Evolutionary conservation across 116 monocot genomes (phyloP), one percentile per base, ranked within the genome.

Genomic region (Zostera marina): DNA sequence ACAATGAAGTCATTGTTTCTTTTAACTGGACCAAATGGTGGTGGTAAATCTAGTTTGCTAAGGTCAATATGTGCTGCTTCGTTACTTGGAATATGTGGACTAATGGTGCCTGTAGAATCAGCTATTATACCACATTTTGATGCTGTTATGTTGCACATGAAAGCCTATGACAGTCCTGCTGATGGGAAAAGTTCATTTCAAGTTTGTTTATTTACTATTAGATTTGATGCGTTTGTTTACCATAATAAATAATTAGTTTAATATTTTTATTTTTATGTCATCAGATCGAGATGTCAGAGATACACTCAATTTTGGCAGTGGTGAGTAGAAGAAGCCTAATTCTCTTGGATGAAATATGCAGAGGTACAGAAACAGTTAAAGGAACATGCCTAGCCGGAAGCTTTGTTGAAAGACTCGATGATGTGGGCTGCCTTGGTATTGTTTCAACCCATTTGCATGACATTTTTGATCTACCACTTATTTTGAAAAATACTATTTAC

Each of bases 101-200:
- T 98, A 26, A 98, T 98, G 96, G 81, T 98, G 12, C 96, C 96
- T 53, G 89, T 85, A 52, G 74, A 72, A 22, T 82, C 82, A 49
- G 96, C 96, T 47, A 44, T 65, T 0, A 72, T 89, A 68, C 85
- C 96, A 66, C 70, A 80, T 86, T 98, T 98, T 74, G 90, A 89
- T 71, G 77, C 96, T 32, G 26, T 98, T 59, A 98, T 89, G 96
- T 78, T 98, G 56, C 96, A 98, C 62, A 85, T 98, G 76, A 98
- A 98, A 77, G 63, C 89, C 26, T 98, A 89, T 69, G 96, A 98
- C 53, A 98, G 96, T 66, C 96, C 96, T 63, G 75, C 78, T 66
- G 96, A 96, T 78, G 96, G 89, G 40, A 98, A 98, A 75, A 85
- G 89, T 54, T 89, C 96, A 42, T 96, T 96, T 68, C 96, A 96